Evolutionary conservation across 2,329 filamentous ascomycete genomes (phyloP).

Genomic region (Hypomyces perniciosus): DNA sequence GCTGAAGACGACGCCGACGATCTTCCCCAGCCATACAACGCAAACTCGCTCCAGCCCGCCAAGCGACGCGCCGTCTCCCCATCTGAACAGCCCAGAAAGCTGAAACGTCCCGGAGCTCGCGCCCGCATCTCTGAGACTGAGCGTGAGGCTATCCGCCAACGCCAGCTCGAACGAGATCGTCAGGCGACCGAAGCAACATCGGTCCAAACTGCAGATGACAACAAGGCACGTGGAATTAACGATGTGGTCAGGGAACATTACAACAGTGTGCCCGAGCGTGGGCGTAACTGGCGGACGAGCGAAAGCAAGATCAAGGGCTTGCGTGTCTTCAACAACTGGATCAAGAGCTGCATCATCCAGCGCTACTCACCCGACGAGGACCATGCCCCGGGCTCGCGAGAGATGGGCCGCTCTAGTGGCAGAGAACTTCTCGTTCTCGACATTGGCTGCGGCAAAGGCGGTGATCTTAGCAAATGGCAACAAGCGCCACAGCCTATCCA

Average conservation of each 20-base stretch:
- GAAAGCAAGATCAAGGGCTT: constrained; percentile 94
- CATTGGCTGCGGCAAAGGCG: constrained; percentile 94
- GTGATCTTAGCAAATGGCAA: constrained; percentile 94
- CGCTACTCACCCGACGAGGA: constrained; percentile 86
- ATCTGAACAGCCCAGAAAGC: constrained; percentile 55
- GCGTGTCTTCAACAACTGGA: constrained; percentile 95
- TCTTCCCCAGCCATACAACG: constrained; percentile 56
- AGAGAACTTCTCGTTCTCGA: constrained; percentile 77
- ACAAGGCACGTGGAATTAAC: constrained; percentile 52
- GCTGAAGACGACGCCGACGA: constrained; percentile 35
- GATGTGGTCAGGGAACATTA: constrained; percentile 92
- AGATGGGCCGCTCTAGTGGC: constrained; percentile 43
- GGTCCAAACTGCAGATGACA: constrained; percentile 29
- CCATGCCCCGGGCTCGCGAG: constrained; percentile 55
- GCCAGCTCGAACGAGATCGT: constrained; percentile 51
- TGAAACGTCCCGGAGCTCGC: constrained; percentile 62
- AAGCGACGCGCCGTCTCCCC: constrained; percentile 53
- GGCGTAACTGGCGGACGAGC: constrained; percentile 88
- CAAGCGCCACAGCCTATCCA: constrained; percentile 85
- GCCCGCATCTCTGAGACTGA: constrained; percentile 62
- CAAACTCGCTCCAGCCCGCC: constrained; percentile 50
- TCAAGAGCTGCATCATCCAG: constrained; percentile 95
- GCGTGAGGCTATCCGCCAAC: constrained; percentile 60
- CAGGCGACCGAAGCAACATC: constrained; percentile 33
- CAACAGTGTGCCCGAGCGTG: constrained; percentile 89